A percentile compares a stretch with the other conserved stretches of the same genome.
Conservation (phyloP, 176 grass and related monocot genomes). For the Dendrocalamus sinicus region DNA sequence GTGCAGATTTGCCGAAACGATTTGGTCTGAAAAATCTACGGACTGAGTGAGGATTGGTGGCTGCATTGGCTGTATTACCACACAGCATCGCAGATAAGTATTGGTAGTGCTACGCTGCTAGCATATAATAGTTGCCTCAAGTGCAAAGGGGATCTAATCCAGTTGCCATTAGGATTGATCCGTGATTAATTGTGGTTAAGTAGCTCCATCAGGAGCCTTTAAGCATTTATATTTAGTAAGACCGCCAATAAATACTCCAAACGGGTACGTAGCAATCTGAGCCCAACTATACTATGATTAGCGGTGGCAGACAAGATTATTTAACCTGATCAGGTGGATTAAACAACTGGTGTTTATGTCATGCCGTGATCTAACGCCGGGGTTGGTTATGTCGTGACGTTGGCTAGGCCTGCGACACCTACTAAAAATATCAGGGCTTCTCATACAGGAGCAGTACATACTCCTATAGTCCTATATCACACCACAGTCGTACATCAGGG, state of each 20-base stretch:
- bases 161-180: background rate
- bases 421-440: conserved; percentile 13
- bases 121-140: background rate
- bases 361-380: conserved; percentile 50
- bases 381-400: conserved; percentile 51
- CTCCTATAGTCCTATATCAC: background rate
- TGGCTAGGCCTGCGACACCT: conserved; percentile 24
- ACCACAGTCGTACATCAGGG: background rate
- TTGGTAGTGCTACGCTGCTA: background rate
- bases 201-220: conserved; percentile 29
- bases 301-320: conserved; percentile 34
- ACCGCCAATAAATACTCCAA: conserved; percentile 33
- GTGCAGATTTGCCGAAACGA: conserved; percentile 19
- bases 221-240: conserved; percentile 47
- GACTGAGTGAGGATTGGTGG: background rate
- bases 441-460: background rate
- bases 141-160: background rate
- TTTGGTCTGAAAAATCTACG: conserved; percentile 19
- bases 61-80: background rate
- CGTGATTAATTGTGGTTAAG: background rate
- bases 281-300: conserved; percentile 31
- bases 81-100: no score
- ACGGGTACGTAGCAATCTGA: conserved; percentile 35
- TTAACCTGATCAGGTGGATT: conserved; percentile 51
- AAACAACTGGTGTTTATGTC: conserved; percentile 49